Base-by-base conservation (phyloP, 2,329 filamentous ascomycete species). In the Trichoderma atrobrunneum region DNA sequence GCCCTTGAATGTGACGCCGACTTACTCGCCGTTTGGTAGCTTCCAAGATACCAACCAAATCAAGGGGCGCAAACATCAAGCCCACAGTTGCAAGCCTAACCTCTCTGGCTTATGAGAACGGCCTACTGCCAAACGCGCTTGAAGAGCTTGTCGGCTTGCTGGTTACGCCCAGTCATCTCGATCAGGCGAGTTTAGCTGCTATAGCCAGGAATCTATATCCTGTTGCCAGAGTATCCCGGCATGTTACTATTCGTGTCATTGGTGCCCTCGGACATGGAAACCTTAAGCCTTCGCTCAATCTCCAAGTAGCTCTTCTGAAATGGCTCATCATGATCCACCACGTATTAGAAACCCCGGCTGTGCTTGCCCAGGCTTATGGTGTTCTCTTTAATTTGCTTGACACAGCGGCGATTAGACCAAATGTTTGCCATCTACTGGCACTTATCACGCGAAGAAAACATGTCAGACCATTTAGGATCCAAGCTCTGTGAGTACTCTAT, bases 331-430 rank as follows among this genome's bases (percentile, higher is more conserved):
- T 93, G 81, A 87, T 93, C 4, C 90, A 95, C 77, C 91, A 94
- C 76, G 83, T 91, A 60, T 81, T 96, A 24, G 89, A 93, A 69
- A 87, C 89, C 54, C 86, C 87, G 60, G 84, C 83, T 7, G 83
- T 91, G 10, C 81, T 97, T 63, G 90, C 90, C 6, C 90, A 89
- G 73, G 84, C 92, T 2, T 97, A 97, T 77, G 86, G 89, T 0
- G 88, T 95, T 21, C 81, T 97, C 5, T 97, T 97, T 79, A 93
- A 93, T 74, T 84, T 95, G 74, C 86, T 97, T 7, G 93, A 97
- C 78, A 95, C 93, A 77, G 91, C 93, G 65, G 92, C 90, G 72
- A 88, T 94, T 73, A 88, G 88, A 71, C 84, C 88, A 12, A 85
- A 87, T 74, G 79, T 96, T 64, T 95, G 93, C 78, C 93, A 97